Evolutionary conservation across 1,284 basidiomycete genomes (phyloP).

Genomic region (Gymnopus androsaceus): DNA sequence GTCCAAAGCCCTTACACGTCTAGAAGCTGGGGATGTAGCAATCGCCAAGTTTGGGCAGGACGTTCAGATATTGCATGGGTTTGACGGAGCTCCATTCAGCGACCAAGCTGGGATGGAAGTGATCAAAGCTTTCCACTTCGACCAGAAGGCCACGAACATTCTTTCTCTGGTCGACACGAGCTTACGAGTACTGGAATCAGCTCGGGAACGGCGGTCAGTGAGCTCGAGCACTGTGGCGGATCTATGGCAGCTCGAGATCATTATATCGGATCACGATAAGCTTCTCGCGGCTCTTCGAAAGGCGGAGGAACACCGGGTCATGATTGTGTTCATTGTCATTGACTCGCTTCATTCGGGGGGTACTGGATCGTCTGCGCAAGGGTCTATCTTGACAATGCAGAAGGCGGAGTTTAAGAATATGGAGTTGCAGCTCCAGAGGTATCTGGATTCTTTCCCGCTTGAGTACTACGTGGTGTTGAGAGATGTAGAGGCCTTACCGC

Average conservation of each 20-base stretch:
- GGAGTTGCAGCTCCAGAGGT: conserved; percentile 88
- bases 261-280: conserved; percentile 94
- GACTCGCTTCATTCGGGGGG: conserved; percentile 74
- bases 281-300: conserved; percentile 81
- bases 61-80: conserved; percentile 89
- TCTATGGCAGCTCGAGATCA: conserved; percentile 97
- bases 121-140: conserved; percentile 86
- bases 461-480: conserved; percentile 95
- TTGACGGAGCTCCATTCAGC: conserved; percentile 77
- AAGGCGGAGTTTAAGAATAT: conserved; percentile 88
- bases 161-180: conserved; percentile 85
- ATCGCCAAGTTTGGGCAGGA: conserved; percentile 90
- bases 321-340: conserved; percentile 96
- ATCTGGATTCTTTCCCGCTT: conserved; percentile 97
- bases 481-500: conserved; percentile 89
- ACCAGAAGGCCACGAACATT: conserved; percentile 91
- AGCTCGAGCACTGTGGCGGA: conserved; percentile 72
- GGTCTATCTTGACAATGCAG: conserved; percentile 92
- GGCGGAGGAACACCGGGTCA: conserved; percentile 89
- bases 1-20: conserved; percentile 84
- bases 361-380: conserved; percentile 38
- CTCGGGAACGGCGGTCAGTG: conserved; percentile 66
- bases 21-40: conserved; percentile 94
- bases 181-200: conserved; percentile 74
- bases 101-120: conserved; percentile 81